Evolutionary conservation across 805 yeast species (phyloP).

Genomic region (Suhomyces xylopsoci): DNA sequence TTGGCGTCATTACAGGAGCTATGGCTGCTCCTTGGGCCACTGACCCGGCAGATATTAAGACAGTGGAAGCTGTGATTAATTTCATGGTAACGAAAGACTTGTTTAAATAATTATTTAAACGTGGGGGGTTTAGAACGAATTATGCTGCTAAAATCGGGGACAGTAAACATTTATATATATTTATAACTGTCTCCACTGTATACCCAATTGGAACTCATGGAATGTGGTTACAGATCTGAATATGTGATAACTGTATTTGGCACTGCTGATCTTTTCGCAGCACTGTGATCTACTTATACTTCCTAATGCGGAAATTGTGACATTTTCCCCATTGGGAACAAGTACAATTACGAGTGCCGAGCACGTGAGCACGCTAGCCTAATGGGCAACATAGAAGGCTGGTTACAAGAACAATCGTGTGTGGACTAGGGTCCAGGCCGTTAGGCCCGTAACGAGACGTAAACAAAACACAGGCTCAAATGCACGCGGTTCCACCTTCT

Average conservation of each 20-base stretch:
- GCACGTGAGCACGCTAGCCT: background rate
- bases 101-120: background rate
- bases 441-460: background rate
- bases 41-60: conserved; percentile 3
- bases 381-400: background rate
- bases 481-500: background rate
- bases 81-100: conserved; percentile 7
- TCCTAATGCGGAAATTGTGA: conserved; percentile 1
- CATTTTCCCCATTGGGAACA: background rate
- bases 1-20: conserved; percentile 8
- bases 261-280: background rate
- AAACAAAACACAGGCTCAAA: background rate
- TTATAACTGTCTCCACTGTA: background rate
- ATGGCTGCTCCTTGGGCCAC: conserved; percentile 6
- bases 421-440: background rate
- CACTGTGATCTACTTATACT: background rate
- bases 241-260: background rate
- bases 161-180: background rate
- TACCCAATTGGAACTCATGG: too few species aligned
- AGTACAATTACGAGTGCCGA: background rate
- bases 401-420: background rate
- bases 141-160: background rate
- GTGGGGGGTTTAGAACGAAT: background rate
- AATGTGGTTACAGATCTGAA: background rate
- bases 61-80: conserved; percentile 4